A percentile compares a stretch with the other conserved stretches of the same genome.
Evolutionary conservation across 1,139 yeast species (phyloP).

Genomic region (Sugiyamaella grinbergsii): DNA sequence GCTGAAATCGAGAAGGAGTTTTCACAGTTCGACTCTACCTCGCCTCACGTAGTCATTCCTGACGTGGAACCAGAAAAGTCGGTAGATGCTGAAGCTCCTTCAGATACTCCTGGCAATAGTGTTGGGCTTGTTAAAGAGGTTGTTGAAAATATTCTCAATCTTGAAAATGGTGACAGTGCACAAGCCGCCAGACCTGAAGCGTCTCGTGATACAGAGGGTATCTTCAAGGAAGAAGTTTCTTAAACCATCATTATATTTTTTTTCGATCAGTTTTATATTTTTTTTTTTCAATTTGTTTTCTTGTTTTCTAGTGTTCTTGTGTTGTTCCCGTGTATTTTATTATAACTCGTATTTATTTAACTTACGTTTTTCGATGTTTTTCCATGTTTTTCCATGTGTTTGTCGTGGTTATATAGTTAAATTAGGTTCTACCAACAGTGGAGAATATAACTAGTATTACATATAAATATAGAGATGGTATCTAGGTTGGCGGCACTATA

Average conservation of each 20-base stretch:
- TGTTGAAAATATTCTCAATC: slow-evolving; percentile 16
- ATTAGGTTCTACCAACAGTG: too few species aligned
- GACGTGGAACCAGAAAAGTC: neutral
- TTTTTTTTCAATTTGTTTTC: slow-evolving; percentile 14
- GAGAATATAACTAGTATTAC: slow-evolving; percentile 1
- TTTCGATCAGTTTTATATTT: too few species aligned
- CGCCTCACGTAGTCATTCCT: slow-evolving; percentile 1
- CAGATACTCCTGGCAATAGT: slow-evolving; percentile 6
- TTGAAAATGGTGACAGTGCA: slow-evolving; percentile 2
- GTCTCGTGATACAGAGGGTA: slow-evolving; percentile 25
- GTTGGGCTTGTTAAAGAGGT: slow-evolving; percentile 15
- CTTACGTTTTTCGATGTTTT: neutral
- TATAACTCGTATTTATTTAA: slow-evolving; percentile 6
- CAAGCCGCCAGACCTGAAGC: slow-evolving; percentile 17
- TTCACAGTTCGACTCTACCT: slow-evolving; percentile 19
- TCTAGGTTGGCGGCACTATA: too few species aligned
- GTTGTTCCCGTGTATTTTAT: slow-evolving; percentile 18
- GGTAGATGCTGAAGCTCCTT: slow-evolving; percentile 5
- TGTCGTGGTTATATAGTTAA: too few species aligned
- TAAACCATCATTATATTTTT: slow-evolving; percentile 19
- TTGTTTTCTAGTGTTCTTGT: slow-evolving; percentile 10
- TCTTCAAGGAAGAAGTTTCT: slow-evolving; percentile 31
- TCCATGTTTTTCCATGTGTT: too few species aligned
- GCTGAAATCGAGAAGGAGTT: slow-evolving; percentile 20
- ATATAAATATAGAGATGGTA: slow-evolving; percentile 3